Conservation (phyloP, 1,139 yeast species). For the Arxiozyma bovina region DNA sequence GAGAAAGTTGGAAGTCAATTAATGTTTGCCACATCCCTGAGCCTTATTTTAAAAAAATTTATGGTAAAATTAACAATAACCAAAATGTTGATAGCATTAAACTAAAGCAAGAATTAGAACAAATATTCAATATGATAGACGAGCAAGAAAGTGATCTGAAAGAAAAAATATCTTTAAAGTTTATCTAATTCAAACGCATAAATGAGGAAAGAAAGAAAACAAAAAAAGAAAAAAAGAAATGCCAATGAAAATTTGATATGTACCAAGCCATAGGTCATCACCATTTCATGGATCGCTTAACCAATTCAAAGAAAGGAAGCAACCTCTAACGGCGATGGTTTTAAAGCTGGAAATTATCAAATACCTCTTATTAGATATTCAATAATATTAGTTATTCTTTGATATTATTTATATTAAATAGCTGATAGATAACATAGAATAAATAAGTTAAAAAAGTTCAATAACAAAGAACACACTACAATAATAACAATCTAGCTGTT, state of each 20-base stretch:
- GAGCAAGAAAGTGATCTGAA: conserved; percentile 22
- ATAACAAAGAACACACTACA: neutral
- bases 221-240: neutral
- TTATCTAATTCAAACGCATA: conserved; percentile 8
- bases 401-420: conserved; percentile 5
- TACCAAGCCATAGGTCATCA: conserved; percentile 86
- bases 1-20: conserved; percentile 13
- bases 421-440: neutral
- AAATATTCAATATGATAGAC: conserved; percentile 14
- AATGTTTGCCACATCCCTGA: conserved; percentile 22
- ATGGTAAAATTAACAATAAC: conserved; percentile 9
- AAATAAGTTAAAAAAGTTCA: neutral
- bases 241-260: conserved; percentile 32
- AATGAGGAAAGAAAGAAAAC: neutral
- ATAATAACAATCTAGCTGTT: neutral
- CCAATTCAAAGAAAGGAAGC: conserved; percentile 35
- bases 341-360: conserved; percentile 45
- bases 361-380: neutral
- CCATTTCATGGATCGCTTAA: conserved; percentile 73
- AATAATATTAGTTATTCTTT: conserved; percentile 7
- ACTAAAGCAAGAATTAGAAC: conserved; percentile 11
- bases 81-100: neutral
- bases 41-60: conserved; percentile 16
- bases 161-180: conserved; percentile 21
- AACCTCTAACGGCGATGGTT: conserved; percentile 95